Evolutionary conservation across 2,329 filamentous ascomycete genomes (phyloP).

Genomic region (Aspergillus niger): DNA sequence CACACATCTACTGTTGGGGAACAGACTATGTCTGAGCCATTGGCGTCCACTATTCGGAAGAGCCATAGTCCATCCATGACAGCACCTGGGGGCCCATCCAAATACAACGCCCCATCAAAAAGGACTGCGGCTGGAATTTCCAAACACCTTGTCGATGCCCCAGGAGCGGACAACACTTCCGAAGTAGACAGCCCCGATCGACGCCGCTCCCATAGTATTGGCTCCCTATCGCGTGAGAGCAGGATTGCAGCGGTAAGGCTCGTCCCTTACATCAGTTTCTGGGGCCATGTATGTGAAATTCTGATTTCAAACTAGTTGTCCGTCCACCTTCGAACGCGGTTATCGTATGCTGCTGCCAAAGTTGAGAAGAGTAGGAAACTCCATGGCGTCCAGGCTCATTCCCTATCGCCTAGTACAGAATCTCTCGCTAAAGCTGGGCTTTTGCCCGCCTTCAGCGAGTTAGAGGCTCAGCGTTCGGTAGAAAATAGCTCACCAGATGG

Average conservation of each 20-base stretch:
- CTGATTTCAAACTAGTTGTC: conserved; percentile 60
- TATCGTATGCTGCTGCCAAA: conserved; percentile 93
- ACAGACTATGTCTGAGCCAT: neutral
- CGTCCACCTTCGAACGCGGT: conserved; percentile 75
- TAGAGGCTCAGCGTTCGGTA: conserved; percentile 19
- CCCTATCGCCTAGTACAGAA: conserved; percentile 66
- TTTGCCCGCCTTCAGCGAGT: conserved; percentile 52
- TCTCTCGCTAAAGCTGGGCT: conserved; percentile 54
- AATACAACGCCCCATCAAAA: conserved; percentile 58
- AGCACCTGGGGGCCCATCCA: conserved; percentile 17
- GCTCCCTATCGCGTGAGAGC: conserved; percentile 66
- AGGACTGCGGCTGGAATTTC: conserved; percentile 75
- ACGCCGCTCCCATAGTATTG: conserved; percentile 71
- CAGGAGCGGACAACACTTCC: conserved; percentile 25
- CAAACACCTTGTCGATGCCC: conserved; percentile 51
- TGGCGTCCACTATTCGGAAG: conserved; percentile 7
- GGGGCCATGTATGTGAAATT: neutral
- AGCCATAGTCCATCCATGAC: conserved; percentile 16
- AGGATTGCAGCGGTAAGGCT: conserved; percentile 74
- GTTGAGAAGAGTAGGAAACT: conserved; percentile 87
- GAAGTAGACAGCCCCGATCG: conserved; percentile 35
- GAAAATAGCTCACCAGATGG: conserved; percentile 29
- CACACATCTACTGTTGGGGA: neutral
- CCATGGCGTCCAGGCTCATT: conserved; percentile 69
- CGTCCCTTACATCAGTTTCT: neutral